phyloP scores from a whole-genome alignment of 352 stramenopile genomes.

The Globisporangium middletonii region DNA sequence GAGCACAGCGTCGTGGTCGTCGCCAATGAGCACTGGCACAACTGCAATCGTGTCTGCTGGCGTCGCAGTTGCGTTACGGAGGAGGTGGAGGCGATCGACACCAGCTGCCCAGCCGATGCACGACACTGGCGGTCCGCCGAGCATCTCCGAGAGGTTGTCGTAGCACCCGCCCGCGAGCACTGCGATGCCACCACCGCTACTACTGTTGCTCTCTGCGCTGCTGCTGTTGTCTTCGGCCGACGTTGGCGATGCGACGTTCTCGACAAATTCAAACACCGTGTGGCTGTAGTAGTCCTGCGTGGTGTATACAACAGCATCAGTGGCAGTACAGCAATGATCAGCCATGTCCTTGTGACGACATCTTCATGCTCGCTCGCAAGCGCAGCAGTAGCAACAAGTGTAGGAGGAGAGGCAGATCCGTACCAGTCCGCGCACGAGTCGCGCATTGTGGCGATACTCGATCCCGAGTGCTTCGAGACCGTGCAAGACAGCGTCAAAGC shows the following conservation, averaged over 20 bases:
- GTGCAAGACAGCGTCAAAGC: slow-evolving; percentile 58
- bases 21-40: slow-evolving; percentile 49
- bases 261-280: slow-evolving; percentile 87
- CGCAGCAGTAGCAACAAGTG: neutral
- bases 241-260: slow-evolving; percentile 19
- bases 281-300: slow-evolving; percentile 86
- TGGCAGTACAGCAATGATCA: no score
- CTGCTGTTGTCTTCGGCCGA: slow-evolving; percentile 11
- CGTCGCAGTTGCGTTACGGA: slow-evolving; percentile 28
- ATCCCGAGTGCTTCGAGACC: slow-evolving; percentile 61
- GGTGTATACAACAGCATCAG: neutral
- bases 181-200: slow-evolving; percentile 43
- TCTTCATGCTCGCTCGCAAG: no score
- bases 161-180: slow-evolving; percentile 84
- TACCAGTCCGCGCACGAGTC: slow-evolving; percentile 80
- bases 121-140: slow-evolving; percentile 50
- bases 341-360: no score
- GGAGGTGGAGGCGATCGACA: slow-evolving; percentile 68
- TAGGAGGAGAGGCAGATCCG: slow-evolving; percentile 1
- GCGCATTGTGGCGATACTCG: slow-evolving; percentile 48
- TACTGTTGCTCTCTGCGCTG: slow-evolving; percentile 1
- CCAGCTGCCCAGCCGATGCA: slow-evolving; percentile 85
- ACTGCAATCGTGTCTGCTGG: slow-evolving; percentile 45
- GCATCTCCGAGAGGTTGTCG: slow-evolving; percentile 58
- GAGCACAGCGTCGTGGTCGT: slow-evolving; percentile 38